These are phyloP conservation scores for Oryza punctata DNA, from an alignment of 176 grass and related monocot genomes.

Conservation along the genomic window DNA sequence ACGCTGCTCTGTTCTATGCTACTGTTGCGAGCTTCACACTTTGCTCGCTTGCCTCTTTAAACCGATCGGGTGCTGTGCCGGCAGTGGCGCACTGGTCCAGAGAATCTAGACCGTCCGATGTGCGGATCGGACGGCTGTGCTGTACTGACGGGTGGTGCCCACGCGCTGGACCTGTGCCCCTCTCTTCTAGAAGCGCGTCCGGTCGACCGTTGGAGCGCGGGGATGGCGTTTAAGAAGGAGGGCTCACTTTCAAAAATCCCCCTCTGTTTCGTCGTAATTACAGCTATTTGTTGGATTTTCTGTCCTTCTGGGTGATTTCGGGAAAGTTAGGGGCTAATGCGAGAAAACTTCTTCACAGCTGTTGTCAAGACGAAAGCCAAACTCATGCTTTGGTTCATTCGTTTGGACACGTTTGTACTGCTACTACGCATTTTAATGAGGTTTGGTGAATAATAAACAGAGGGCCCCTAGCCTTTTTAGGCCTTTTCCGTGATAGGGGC, in stretches of 20 bases:
- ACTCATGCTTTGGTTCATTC: background rate
- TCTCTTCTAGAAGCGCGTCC: background rate
- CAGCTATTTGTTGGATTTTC: background rate
- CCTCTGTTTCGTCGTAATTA: background rate
- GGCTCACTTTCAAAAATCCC: background rate
- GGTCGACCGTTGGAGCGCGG: slow-evolving; percentile 45
- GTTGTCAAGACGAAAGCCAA: slow-evolving; percentile 39
- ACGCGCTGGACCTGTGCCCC: background rate
- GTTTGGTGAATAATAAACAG: slow-evolving; percentile 29
- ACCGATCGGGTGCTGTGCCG: background rate
- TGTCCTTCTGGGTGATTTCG: background rate
- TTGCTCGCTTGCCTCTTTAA: slow-evolving; percentile 32
- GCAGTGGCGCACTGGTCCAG: background rate
- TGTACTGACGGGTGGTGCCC: background rate
- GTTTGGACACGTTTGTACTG: background rate
- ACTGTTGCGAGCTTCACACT: background rate
- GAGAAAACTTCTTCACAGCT: background rate
- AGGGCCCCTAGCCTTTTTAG: background rate
- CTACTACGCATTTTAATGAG: slow-evolving; percentile 3
- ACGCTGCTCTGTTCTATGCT: background rate
- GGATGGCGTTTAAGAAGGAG: slow-evolving; percentile 23
- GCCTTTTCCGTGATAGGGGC: background rate
- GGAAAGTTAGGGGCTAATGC: background rate
- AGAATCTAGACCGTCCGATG: slow-evolving; percentile 5
- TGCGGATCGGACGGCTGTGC: background rate